Base-by-base conservation (phyloP, 179 eudicot species). In the Silene coronaria region DNA sequence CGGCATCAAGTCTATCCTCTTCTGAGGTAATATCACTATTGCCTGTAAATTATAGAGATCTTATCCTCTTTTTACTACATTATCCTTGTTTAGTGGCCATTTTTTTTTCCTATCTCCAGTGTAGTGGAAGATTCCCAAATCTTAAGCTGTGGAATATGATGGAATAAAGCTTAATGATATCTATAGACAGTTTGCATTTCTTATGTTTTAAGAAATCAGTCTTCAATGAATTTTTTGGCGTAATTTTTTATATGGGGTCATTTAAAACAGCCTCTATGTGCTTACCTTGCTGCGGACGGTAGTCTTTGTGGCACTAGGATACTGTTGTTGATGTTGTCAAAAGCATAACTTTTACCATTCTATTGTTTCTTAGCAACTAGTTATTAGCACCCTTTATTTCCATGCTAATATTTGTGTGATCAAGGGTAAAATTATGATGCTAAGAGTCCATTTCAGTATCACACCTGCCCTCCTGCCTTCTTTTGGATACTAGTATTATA, bases 1-100 rank as follows among this genome's bases (percentile, higher is more conserved):
- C 99, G 61, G 99, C 99, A 72, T 91, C 99, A 72, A 96, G 96
- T 80, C 90, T 96, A 72, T 28, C 90, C 71, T 86, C 91, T 79
- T 79, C 92, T 62, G 99, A 96, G 88, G 99, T 88, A 89, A 87
- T 87, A 79, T 78, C 45, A 70, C 36, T 48, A n/a, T 46, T 24
- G 13, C 9, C 16, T 59, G 27, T 7, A n/a, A 24, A 55, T 38
- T 70, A 23, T 1, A 69, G 62, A 48, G 61, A 5, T n/a, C 21
- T n/a, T 42, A 70, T 27, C 14, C 21, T 21, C 48, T 62, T 28
- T 51, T 65, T 27, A 6, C 34, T n/a, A 32, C 70, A 60, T 62
- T 61, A 71, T 12, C n/a, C 21, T 42, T 28, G 21, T 5, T 3
- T 53, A 65, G 59, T n/a, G 46, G 21, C 19, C 32, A 63, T 34